phyloP scores from a whole-genome alignment of 176 grass and related monocot species.

The Carex pumila region DNA sequence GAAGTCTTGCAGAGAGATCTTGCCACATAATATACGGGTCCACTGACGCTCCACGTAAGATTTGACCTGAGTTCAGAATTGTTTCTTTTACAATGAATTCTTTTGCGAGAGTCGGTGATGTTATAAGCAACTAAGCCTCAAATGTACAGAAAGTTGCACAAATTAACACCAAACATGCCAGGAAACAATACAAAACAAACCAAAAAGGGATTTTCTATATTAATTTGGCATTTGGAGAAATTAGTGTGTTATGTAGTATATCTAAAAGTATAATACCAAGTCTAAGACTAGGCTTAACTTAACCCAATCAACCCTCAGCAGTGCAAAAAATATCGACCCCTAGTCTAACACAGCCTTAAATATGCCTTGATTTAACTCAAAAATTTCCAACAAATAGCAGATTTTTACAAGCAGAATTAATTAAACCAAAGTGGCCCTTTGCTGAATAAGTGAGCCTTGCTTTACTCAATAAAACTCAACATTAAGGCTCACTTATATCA shows the following conservation, averaged over 20 bases:
- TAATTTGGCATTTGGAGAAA: not conserved
- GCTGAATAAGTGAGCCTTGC: not conserved
- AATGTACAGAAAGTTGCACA: not conserved
- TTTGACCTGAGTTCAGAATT: slow-evolving; percentile 55
- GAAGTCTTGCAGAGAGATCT: slow-evolving; percentile 70
- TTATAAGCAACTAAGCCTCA: not conserved
- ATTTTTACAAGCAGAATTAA: not conserved
- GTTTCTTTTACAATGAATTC: not conserved
- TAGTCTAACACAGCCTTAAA: not conserved
- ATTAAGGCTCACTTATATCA: not conserved
- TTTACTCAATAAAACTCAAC: not conserved
- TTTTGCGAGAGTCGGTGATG: not conserved
- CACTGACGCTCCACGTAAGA: slow-evolving; percentile 75
- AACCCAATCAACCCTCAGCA: not conserved
- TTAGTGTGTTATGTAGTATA: not conserved
- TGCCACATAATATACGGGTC: slow-evolving; percentile 82
- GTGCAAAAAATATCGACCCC: not conserved
- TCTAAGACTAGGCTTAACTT: not conserved
- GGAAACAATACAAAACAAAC: not conserved
- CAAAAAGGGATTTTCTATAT: not conserved
- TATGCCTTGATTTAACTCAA: not conserved
- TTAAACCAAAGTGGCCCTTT: not conserved
- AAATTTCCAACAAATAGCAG: not conserved
- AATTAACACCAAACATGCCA: not conserved
- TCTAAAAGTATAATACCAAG: not conserved